Evolutionary conservation across 129 eudicot genomes (phyloP).

Genomic region (Glebionis coronaria): DNA sequence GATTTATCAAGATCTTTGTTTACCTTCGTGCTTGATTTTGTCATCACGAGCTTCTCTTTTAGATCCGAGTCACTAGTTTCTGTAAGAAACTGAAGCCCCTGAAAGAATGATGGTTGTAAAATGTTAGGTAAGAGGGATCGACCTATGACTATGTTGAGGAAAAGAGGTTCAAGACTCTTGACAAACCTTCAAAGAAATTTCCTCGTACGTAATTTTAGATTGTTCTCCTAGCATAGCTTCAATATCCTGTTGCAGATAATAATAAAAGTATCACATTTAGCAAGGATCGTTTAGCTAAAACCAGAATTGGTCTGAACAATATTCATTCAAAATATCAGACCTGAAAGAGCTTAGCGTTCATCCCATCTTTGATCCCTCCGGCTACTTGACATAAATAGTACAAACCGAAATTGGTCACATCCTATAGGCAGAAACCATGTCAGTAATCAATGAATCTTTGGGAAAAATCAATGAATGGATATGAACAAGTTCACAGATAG

Average conservation of each 20-base stretch:
- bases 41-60: conserved; percentile 35
- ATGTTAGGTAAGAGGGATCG: conserved; percentile 12
- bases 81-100: conserved; percentile 81
- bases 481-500: neutral
- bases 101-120: conserved; percentile 23
- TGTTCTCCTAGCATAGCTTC: conserved; percentile 48
- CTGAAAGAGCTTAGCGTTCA: conserved; percentile 52
- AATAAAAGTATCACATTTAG: neutral
- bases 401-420: conserved; percentile 71
- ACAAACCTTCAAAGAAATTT: conserved; percentile 59
- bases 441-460: neutral
- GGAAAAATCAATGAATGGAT: neutral
- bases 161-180: neutral
- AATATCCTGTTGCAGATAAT: conserved; percentile 42
- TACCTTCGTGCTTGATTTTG: conserved; percentile 24
- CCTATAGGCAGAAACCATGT: conserved; percentile 38
- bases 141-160: neutral
- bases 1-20: conserved; percentile 23
- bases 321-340: conserved; percentile 32
- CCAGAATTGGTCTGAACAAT: no score
- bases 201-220: conserved; percentile 45
- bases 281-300: neutral
- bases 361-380: conserved; percentile 65
- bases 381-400: conserved; percentile 84
- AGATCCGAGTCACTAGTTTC: conserved; percentile 39